Evolutionary conservation across 1,284 basidiomycete species (phyloP).

Genomic region (Trametes sp.): DNA sequence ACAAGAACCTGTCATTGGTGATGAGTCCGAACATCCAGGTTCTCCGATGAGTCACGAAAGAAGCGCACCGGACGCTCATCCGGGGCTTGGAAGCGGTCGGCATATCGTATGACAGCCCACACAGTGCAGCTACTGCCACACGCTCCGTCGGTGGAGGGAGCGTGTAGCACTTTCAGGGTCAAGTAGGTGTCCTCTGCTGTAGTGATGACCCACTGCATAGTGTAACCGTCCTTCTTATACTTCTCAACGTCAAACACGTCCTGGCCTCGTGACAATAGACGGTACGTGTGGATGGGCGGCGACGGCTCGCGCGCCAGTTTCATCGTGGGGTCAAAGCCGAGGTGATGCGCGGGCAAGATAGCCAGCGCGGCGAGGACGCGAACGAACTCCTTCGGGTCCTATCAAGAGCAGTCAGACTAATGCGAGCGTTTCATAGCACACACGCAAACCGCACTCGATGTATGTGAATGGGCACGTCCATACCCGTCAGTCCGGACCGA

Average conservation of each 20-base stretch:
- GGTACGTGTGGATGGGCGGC: constrained; percentile 6
- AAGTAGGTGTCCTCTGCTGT: neutral
- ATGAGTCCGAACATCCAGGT: neutral
- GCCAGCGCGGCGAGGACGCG: constrained; percentile 4
- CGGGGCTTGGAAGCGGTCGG: neutral
- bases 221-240: constrained; percentile 1
- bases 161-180: neutral
- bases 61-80: constrained; percentile 1
- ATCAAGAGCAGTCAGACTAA: neutral
- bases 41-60: neutral
- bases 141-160: neutral
- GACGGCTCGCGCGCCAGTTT: constrained; percentile 3
- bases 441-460: constrained; percentile 3
- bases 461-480: neutral
- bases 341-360: constrained; percentile 7
- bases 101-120: constrained; percentile 7
- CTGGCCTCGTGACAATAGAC: neutral
- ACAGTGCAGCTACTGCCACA: constrained; percentile 2
- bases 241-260: neutral
- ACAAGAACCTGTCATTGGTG: neutral
- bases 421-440: neutral
- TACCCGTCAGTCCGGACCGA: neutral
- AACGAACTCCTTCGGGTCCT: constrained; percentile 8
- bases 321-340: constrained; percentile 7
- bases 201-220: constrained; percentile 6